phyloP scores from a whole-genome alignment of 148 eudicot genomes.

The Selenicereus undatus region DNA sequence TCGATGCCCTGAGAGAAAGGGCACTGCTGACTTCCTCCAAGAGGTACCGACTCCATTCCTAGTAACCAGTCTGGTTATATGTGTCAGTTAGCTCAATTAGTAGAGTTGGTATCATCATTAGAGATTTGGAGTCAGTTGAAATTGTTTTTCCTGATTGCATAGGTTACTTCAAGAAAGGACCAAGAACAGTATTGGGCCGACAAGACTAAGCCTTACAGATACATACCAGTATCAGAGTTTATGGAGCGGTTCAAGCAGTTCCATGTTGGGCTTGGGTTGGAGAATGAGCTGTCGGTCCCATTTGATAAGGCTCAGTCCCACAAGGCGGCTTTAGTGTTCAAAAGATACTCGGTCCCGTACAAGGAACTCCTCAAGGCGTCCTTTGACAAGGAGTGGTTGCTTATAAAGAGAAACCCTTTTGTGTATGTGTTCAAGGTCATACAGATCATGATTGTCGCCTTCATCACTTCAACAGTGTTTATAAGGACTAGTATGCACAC shows the following conservation, averaged over 20 bases:
- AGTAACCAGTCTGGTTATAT: too few species aligned
- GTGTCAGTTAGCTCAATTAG: not conserved
- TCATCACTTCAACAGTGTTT: conserved; percentile 58
- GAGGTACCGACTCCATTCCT: conserved; percentile 41
- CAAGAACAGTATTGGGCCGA: conserved; percentile 82
- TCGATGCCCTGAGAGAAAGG: conserved; percentile 72
- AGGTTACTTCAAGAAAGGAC: conserved; percentile 80
- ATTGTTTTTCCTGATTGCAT: not conserved
- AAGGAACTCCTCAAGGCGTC: conserved; percentile 60
- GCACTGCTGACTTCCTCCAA: conserved; percentile 86
- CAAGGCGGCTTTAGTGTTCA: conserved; percentile 52
- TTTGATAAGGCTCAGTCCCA: conserved; percentile 54
- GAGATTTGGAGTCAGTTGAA: not conserved
- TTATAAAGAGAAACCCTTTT: conserved; percentile 68
- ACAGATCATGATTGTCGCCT: conserved; percentile 57
- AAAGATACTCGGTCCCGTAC: conserved; percentile 49
- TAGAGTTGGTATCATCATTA: not conserved
- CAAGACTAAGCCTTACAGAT: conserved; percentile 44
- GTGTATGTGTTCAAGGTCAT: conserved; percentile 64
- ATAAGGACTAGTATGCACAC: conserved; percentile 51
- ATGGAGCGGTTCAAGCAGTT: conserved; percentile 53
- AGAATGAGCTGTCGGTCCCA: conserved; percentile 64
- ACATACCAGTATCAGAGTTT: conserved; percentile 57
- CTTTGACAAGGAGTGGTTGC: conserved; percentile 67
- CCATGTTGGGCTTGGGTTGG: conserved; percentile 64